Evolutionary conservation across 352 stramenopile species (phyloP), one percentile per base, ranked within the genome.

Genomic region (Pythium phragmiticola): DNA sequence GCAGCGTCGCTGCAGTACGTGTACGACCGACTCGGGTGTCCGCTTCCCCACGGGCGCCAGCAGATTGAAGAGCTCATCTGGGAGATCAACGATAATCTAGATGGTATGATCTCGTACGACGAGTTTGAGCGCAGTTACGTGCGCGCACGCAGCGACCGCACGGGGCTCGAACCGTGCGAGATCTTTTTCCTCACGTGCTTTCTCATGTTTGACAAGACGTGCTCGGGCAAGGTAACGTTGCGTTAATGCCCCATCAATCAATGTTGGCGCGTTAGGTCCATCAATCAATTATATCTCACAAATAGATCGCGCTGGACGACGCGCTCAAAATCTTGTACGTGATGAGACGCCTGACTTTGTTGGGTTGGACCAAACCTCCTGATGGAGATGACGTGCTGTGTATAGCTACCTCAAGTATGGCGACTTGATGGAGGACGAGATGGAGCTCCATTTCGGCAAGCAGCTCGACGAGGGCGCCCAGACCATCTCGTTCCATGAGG

Each of bases 141-240:
- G 51, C 78, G 84, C 28, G 74, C 80, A 4, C 72, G 80, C 36
- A 80, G 71, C 61, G 82, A 93, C 69, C 75, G 72, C 13, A 80
- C 82, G 55, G 82, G 82, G 0, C 65, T 92, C 28, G 84, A 94
- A 51, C 84, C 84, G 7, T 81, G 74, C 21, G 81, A 90, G 61
- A 62, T 94, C 12, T 92, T 94, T 55, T 90, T 87, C 66, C 66
- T 94, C n/a, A 90, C 74, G n/a, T 89, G 76, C 28, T 94, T 90
- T 49, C 77, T 94, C 68, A 90, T 90, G 77, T 90, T 88, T 48
- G 84, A 92, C 73, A 90, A 87, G 49, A 78, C 88, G 26, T 80
- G 73, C 60, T 78, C 58, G 17, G 84, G 84, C 37, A 81, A 78
- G 69, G 81, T 90, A 70, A 3, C 50, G 14, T 19, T 9, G 0